phyloP scores from a whole-genome alignment of 306 rosid species.

The Cajanus cajan region DNA sequence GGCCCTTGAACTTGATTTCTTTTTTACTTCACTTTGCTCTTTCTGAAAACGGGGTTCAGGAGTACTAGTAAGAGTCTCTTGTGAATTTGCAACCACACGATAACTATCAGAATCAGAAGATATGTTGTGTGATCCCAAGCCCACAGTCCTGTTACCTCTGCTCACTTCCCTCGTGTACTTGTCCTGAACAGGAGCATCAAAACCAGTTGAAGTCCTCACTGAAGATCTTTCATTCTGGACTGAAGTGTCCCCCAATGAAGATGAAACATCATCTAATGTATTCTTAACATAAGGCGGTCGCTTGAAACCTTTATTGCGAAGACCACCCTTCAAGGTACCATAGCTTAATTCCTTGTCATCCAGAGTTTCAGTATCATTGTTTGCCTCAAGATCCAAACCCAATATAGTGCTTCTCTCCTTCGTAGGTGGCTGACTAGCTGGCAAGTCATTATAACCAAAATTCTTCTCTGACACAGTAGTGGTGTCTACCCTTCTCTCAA shows the following conservation, averaged over 20 bases:
- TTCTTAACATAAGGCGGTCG: slow-evolving; percentile 50
- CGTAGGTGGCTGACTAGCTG: slow-evolving; percentile 34
- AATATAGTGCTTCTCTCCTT: slow-evolving; percentile 30
- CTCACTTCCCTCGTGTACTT: slow-evolving; percentile 33
- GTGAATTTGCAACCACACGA: slow-evolving; percentile 31
- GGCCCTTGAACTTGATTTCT: slow-evolving; percentile 47
- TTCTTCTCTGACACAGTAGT: slow-evolving; percentile 29
- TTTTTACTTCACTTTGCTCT: slow-evolving; percentile 29
- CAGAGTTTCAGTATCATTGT: slow-evolving; percentile 30
- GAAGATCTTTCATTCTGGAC: slow-evolving; percentile 44
- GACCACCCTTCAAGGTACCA: slow-evolving; percentile 76
- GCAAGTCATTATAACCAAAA: slow-evolving; percentile 34
- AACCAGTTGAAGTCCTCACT: slow-evolving; percentile 37
- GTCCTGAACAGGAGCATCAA: slow-evolving; percentile 44
- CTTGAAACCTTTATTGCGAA: slow-evolving; percentile 64
- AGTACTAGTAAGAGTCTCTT: slow-evolving; percentile 29
- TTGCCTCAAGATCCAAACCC: slow-evolving; percentile 25
- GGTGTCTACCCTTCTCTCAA: slow-evolving; percentile 32
- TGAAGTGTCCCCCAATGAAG: slow-evolving; percentile 31
- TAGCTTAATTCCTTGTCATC: slow-evolving; percentile 53
- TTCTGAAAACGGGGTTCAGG: slow-evolving; percentile 36
- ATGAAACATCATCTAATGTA: slow-evolving; percentile 33
- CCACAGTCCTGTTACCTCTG: slow-evolving; percentile 32
- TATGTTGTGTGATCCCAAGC: slow-evolving; percentile 19
- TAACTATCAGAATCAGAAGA: slow-evolving; percentile 41